These are phyloP conservation scores for Miamiensis avidus DNA, from an alignment of 169 alveolate species.

Conservation along the genomic window DNA sequence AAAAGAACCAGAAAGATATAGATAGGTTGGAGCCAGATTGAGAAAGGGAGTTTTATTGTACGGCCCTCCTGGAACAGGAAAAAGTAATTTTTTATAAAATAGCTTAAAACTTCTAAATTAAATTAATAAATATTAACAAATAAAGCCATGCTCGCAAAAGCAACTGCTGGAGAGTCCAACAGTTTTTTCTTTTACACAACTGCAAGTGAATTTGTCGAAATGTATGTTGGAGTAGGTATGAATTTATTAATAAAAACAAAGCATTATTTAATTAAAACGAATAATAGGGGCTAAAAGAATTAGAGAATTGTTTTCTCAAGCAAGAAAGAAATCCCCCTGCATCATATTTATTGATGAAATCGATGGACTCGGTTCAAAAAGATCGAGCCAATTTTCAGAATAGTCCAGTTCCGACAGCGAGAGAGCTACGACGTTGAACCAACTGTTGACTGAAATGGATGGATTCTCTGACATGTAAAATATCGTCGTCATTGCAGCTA, in stretches of 20 bases:
- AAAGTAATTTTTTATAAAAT: slow-evolving; percentile 1
- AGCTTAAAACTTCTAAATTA: too few relatives aligned
- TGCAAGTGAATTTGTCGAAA: slow-evolving; percentile 78
- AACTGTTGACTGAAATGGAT: slow-evolving; percentile 84
- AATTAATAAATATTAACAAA: slow-evolving; percentile 57
- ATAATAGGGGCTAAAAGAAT: slow-evolving; percentile 66
- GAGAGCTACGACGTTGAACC: slow-evolving; percentile 67
- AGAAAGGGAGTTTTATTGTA: slow-evolving; percentile 91
- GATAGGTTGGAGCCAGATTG: slow-evolving; percentile 72
- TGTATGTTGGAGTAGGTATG: slow-evolving; percentile 71
- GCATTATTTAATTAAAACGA: background rate
- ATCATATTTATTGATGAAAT: slow-evolving; percentile 80
- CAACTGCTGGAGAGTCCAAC: slow-evolving; percentile 98
- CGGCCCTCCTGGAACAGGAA: slow-evolving; percentile 86
- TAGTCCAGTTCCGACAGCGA: slow-evolving; percentile 62
- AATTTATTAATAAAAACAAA: too few relatives aligned
- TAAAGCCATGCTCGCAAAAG: slow-evolving; percentile 97
- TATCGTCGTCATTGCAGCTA: slow-evolving; percentile 86
- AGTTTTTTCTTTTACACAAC: slow-evolving; percentile 65
- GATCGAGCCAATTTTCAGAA: slow-evolving; percentile 59
- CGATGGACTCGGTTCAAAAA: slow-evolving; percentile 71
- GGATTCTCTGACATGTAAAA: slow-evolving; percentile 85
- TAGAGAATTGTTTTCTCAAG: slow-evolving; percentile 72
- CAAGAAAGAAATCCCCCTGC: slow-evolving; percentile 68
- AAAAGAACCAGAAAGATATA: slow-evolving; percentile 64